Base-by-base conservation (phyloP, 305 asterid genomes). In the Withania somnifera region DNA sequence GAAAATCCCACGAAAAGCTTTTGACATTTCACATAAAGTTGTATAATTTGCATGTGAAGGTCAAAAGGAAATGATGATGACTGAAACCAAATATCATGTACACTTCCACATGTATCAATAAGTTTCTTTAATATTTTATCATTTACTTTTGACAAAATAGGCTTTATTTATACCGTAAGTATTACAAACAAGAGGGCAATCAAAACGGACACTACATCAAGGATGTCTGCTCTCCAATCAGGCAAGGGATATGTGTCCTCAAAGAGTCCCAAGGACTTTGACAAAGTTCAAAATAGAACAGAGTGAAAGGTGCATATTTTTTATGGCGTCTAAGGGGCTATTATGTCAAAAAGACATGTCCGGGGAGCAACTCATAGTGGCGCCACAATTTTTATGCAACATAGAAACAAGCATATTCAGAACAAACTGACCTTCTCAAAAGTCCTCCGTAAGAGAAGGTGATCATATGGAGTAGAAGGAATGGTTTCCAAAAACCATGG, bases 401-500 rank as follows among this genome's bases (percentile, higher is more conserved):
- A 51, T 30, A 36, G 28, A 66, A 66, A n/a, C 30, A 66, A 66
- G 51, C 17, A 66, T 17, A 36, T 77, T 85, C n/a, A 54, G 36
- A 84, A 80, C 77, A 84, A 86, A 82, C 89, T 83, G 77, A 93
- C 99, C 99, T 95, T 97, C 89, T 97, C 98, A 89, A 97, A 97
- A 86, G 97, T 98, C 86, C 82, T 86, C 85, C 98, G 93, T 83
- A 97, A 86, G 87, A 90, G 90, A 81, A 92, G 89, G 86, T 91
- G 90, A 64, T 95, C 97, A 77, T 95, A 97, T 78, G 97, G 94
- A 80, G 89, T 78, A 77, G 92, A 88, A 82, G 98, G 99, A 85
- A 93, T 90, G 71, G 87, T 88, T 86, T 93, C 99, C 14, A 88
- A 82, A 82, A 82, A 93, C 99, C 99, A 97, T 76, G 88, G 90